A percentile compares a stretch with the other conserved stretches of the same genome.
Evolutionary conservation across 1,139 yeast genomes (phyloP).

Genomic region (Pichia sp.): DNA sequence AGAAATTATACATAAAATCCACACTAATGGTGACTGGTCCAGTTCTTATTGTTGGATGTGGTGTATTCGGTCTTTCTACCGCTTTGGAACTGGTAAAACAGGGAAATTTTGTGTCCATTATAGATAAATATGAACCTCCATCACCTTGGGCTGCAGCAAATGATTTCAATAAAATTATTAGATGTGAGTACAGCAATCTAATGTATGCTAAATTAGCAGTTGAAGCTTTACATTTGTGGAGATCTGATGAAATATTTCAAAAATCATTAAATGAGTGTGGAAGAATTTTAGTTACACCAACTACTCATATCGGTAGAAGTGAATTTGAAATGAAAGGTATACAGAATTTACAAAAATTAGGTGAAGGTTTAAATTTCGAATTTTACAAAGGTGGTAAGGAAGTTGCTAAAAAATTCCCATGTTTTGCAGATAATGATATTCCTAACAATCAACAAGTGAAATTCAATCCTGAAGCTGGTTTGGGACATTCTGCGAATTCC

Average conservation of each 20-base stretch:
- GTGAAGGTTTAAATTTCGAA: slow-evolving; percentile 21
- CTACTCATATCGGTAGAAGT: slow-evolving; percentile 14
- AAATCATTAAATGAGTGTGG: slow-evolving; percentile 35
- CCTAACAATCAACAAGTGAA: slow-evolving; percentile 12
- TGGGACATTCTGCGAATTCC: slow-evolving; percentile 31
- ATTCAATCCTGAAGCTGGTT: slow-evolving; percentile 31
- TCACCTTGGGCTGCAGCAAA: slow-evolving; percentile 45
- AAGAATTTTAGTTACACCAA: slow-evolving; percentile 26
- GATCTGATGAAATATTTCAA: slow-evolving; percentile 31
- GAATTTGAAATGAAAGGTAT: slow-evolving; percentile 18
- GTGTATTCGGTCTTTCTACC: slow-evolving; percentile 37
- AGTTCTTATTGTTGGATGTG: slow-evolving; percentile 29
- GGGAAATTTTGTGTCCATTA: slow-evolving; percentile 28
- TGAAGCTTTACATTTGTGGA: slow-evolving; percentile 39
- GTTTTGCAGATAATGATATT: slow-evolving; percentile 17
- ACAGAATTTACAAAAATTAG: slow-evolving; percentile 18
- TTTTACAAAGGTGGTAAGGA: slow-evolving; percentile 12
- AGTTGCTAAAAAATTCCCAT: slow-evolving; percentile 7
- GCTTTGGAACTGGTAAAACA: slow-evolving; percentile 29
- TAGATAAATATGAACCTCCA: slow-evolving; percentile 39
- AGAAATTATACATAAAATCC: not conserved
- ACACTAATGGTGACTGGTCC: slow-evolving; percentile 12
- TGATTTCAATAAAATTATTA: slow-evolving; percentile 43
- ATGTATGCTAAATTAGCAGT: slow-evolving; percentile 35
- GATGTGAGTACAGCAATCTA: slow-evolving; percentile 37